Base-by-base conservation (phyloP, 108 stramenopile genomes). In the Fragilaria radians region DNA sequence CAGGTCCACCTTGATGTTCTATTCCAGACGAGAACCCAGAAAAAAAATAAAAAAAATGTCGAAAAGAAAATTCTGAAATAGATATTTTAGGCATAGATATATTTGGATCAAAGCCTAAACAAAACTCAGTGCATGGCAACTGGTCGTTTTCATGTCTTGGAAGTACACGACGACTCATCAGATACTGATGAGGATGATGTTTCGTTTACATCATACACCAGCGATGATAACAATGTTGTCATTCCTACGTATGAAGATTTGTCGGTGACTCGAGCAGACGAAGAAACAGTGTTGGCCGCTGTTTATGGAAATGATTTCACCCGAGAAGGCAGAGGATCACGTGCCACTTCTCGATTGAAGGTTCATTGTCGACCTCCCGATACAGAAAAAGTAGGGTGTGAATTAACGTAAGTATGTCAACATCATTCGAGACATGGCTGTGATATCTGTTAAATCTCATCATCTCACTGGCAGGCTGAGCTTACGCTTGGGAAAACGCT, bases 261-360 rank as follows among this genome's bases (percentile, higher is more conserved):
- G 25, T 91, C 90, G 5, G 47, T 67, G 11, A 62, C 57, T 23
- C 65, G 86, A 1, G 76, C 71, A 54, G 90, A 91, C 50, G 90
- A 91, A 62, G 86, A 74, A 53, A 86, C 85, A 0, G 86, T 83
- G 17, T 61, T 91, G 27, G 42, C 74, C 5, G 84, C 80, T 5
- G 81, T 91, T n/a, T 91, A 91, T 53, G 86, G 82, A 19, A 50
- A 59, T 33, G 89, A 91, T 32, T 91, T 83, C 55, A 33, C 63
- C 19, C 26, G 63, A 2, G 48, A 62, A 48, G 51, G 54, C 1
- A 14, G 36, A 11, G 89, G 89, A 3, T 57, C 77, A 7, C 74
- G 76, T 81, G 76, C 74, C 28, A 47, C 33, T 45, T 57, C 72
- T 31, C 46, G 62, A 11, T 50, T 76, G 26, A 27, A 62, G 32